Evolutionary conservation across 2,329 filamentous ascomycete species (phyloP), one percentile per base, ranked within the genome.

Genomic region (Pseudocercospora pini-densiflorae): DNA sequence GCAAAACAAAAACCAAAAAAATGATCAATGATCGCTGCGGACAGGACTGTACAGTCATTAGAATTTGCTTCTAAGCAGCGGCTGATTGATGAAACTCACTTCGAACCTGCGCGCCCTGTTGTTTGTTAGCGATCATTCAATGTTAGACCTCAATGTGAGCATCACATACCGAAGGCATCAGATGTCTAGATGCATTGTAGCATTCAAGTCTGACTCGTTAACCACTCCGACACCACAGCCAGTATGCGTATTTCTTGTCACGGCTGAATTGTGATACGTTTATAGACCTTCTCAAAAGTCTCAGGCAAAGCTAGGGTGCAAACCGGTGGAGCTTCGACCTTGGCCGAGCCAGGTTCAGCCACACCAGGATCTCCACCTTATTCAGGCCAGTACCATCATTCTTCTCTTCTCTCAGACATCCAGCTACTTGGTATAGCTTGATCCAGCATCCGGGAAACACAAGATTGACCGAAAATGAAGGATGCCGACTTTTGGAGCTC

Each of bases 151-250:
- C 19, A 14, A 9, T 27, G 3, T 33, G 61, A 61, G 57, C 45
- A 55, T 57, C 55, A 49, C 62, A 59, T 63, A 63, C 66, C 66
- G 64, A 67, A 68, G 67, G 67, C 67, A 68, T 68, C 64, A 68
- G 67, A 68, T 68, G 51, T 29, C 65, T 64, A 24, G 59, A 65
- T 57, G 40, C 43, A 45, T 49, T 12, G 5, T 9, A 59, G 47
- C 45, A 59, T 68, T 68, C 67, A 68, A 68, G 67, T 68, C 67
- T 68, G 64, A 68, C 67, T 67, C 67, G 64, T 68, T 68, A 68
- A 68, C 67, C 67, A 68, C 67, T 68, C 67, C 61, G 64, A 67
- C 47, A 51, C 27, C 51, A 16, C 51, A 33, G 51, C 51, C 14
- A 27, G 14, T n/a, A 23, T 55, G 51, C 51, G 51, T 55, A 55